Evolutionary conservation across 208 protist species (phyloP).

Genomic region (Tritrichomonas foetus): DNA sequence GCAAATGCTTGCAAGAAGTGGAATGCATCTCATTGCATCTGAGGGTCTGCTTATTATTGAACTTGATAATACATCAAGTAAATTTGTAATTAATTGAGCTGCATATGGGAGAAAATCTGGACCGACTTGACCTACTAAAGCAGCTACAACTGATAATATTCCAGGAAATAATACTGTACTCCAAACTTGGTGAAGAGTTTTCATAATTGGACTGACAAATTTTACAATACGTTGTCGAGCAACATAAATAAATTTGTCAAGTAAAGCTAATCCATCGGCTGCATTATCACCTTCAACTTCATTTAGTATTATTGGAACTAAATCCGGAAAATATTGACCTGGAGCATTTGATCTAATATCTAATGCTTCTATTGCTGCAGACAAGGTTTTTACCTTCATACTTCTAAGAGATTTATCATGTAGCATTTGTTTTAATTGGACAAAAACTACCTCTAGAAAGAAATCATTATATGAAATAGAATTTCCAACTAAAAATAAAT

Average conservation of each 20-base stretch:
- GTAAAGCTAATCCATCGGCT: background rate
- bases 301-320: background rate
- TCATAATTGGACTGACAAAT: background rate
- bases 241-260: background rate
- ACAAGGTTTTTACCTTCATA: background rate
- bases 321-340: background rate
- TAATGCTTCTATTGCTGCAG: background rate
- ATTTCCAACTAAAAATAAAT: constrained; percentile 16
- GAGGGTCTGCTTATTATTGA: background rate
- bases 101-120: background rate
- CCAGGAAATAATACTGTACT: background rate
- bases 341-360: background rate
- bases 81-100: background rate
- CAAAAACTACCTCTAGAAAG: background rate
- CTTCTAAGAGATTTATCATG: background rate
- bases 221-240: background rate
- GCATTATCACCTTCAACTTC: background rate
- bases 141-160: background rate
- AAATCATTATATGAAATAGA: constrained; percentile 7
- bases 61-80: background rate
- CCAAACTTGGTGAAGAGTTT: background rate
- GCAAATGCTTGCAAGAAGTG: background rate
- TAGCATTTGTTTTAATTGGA: background rate
- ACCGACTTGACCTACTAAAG: background rate
- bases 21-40: background rate